These are phyloP conservation scores for Rhizopogon roseolus DNA, from an alignment of 768 basidiomycete species.

Conservation along the genomic window DNA sequence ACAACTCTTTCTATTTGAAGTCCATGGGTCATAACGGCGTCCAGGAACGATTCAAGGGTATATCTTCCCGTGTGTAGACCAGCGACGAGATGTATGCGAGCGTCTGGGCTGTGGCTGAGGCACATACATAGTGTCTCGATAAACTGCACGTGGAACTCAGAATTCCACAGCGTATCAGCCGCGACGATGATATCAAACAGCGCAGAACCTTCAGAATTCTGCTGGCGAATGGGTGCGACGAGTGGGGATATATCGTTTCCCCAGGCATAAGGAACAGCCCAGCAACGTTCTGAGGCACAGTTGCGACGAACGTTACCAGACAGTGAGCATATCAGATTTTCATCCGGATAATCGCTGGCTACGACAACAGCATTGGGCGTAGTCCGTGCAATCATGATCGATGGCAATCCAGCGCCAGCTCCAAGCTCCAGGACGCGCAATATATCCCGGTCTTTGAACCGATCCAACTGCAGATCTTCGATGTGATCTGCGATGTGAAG, in stretches of 20 bases:
- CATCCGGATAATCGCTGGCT: constrained; percentile 71
- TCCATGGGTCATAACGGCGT: constrained; percentile 30
- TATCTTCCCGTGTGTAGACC: constrained; percentile 77
- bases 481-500: constrained; percentile 65
- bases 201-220: constrained; percentile 8
- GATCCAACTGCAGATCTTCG: constrained; percentile 36
- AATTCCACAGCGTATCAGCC: constrained; percentile 78
- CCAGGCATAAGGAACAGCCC: constrained; percentile 60
- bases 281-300: constrained; percentile 40
- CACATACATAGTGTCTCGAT: constrained; percentile 46
- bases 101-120: constrained; percentile 35
- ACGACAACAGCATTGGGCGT: constrained; percentile 39
- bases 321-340: constrained; percentile 51
- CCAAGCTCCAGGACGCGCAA: constrained; percentile 64
- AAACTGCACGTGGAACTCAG: constrained; percentile 51
- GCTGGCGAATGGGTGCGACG: not conserved
- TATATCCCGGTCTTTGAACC: constrained; percentile 14
- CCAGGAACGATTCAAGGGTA: constrained; percentile 60
- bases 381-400: constrained; percentile 57
- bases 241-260: constrained; percentile 41
- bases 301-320: constrained; percentile 54
- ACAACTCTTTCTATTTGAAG: constrained; percentile 40
- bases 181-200: constrained; percentile 65
- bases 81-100: constrained; percentile 63
- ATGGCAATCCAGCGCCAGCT: constrained; percentile 70